These are phyloP conservation scores for Podospora tetraspora DNA, from an alignment of 495 filamentous ascomycete species.

Conservation along the genomic window DNA sequence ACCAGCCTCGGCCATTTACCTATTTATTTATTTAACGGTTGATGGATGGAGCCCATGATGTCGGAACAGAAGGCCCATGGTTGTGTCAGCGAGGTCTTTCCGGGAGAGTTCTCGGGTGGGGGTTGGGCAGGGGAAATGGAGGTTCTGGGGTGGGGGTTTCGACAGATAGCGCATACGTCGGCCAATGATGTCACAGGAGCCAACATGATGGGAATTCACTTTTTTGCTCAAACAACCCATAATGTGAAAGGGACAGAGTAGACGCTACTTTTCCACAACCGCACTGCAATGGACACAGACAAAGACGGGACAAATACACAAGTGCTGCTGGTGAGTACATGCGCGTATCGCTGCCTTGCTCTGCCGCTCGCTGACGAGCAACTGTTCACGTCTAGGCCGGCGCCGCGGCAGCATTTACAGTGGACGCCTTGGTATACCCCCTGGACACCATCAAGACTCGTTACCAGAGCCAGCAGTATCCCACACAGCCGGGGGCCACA, in stretches of 20 bases:
- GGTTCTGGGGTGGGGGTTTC: too few species aligned
- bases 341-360: neutral
- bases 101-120: too few species aligned
- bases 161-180: too few species aligned
- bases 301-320: neutral
- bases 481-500: slow-evolving; percentile 49
- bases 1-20: too few species aligned
- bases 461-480: slow-evolving; percentile 66
- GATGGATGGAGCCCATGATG: too few species aligned
- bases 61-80: too few species aligned
- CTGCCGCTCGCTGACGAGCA: neutral
- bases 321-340: neutral
- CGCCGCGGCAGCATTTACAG: slow-evolving; percentile 71
- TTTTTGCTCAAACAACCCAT: neutral
- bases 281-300: neutral
- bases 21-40: too few species aligned
- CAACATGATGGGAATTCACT: neutral
- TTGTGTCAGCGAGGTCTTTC: too few species aligned
- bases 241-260: too few species aligned
- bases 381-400: slow-evolving; percentile 52
- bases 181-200: neutral
- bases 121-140: too few species aligned
- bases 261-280: too few species aligned
- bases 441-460: slow-evolving; percentile 84
- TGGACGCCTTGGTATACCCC: slow-evolving; percentile 77